Evolutionary conservation across 306 rosid species (phyloP).

Genomic region (Cucurbita pepo): DNA sequence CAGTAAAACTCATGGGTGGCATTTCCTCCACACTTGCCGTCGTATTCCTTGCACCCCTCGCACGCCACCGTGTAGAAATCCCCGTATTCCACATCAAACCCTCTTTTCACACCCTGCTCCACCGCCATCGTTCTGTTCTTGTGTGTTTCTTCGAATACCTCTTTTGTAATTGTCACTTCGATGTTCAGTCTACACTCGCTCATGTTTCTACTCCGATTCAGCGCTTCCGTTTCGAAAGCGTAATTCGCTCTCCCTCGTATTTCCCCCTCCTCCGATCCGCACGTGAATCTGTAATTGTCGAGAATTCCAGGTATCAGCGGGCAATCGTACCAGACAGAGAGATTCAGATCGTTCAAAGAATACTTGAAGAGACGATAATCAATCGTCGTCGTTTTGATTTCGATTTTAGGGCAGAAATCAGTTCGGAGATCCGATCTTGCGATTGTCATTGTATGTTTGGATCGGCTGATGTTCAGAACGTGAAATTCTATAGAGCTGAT

Average conservation of each 20-base stretch:
- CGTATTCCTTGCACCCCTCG: not conserved
- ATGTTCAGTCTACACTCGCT: not conserved
- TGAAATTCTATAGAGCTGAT: not conserved
- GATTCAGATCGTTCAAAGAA: not conserved
- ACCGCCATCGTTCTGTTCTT: not conserved
- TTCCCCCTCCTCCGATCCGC: not conserved
- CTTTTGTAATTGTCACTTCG: not conserved
- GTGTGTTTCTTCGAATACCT: not conserved
- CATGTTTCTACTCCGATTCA: not conserved
- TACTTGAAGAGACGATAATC: not conserved
- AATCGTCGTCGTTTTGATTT: not conserved
- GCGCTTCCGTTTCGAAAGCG: not conserved
- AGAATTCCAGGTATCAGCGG: no score
- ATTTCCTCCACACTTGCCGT: not conserved
- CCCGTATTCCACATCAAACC: not conserved
- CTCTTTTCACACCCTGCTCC: not conserved
- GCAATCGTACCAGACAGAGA: slow-evolving; percentile 9
- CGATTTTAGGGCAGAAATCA: not conserved
- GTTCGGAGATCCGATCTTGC: not conserved
- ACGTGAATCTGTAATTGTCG: not conserved
- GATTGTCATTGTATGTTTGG: not conserved
- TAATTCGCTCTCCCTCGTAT: not conserved
- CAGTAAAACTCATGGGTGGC: not conserved
- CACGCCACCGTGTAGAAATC: not conserved
- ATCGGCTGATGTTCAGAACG: not conserved